Base-by-base conservation (phyloP, 176 grass and related monocot genomes). In the Eremochloa ophiuroides region DNA sequence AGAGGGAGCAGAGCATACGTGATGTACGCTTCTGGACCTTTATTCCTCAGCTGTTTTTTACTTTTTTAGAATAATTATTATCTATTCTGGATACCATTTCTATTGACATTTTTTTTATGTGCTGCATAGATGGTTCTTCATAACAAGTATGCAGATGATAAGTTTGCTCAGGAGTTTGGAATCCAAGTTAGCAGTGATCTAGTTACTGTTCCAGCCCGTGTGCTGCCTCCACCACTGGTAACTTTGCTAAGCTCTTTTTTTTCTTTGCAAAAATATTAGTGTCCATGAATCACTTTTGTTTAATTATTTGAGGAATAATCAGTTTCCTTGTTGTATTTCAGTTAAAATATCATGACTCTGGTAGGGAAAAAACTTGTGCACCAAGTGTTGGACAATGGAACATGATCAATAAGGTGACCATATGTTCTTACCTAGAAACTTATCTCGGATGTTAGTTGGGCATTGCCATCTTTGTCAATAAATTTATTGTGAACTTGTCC, bases 321-420 rank as follows among this genome's bases (percentile, higher is more conserved):
- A 41, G 11, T 66, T 75, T 62, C 0, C 71, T 66, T 58, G 6
- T 4, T 71, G 27, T 40, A 23, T 87, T 89, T 89, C 78, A 97
- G 94, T 80, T 97, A 51, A 93, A 73, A 81, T 97, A 97, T 42
- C 76, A 89, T 84, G 87, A 91, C 8, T 73, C 83, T 80, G 94
- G 94, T 25, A 91, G 71, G 72, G 94, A 97, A 62, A 93, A 87
- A 85, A 66, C 68, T 27, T 97, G 94, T 80, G 66, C 76, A 10
- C 91, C 94, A 41, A 70, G 73, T 41, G 88, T 97, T 40, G 94
- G 94, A 51, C 94, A 93, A 35, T 97, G 94, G 94, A 97, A 97
- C 80, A 97, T 97, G 91, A 89, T 91, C 38, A 86, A 86, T 23
- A 97, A 97, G 91, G 94, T 93, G 47, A 66, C 73, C n/a, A 1